Evolutionary conservation across 148 eudicot species (phyloP).

Genomic region (Arctostaphylos glauca): DNA sequence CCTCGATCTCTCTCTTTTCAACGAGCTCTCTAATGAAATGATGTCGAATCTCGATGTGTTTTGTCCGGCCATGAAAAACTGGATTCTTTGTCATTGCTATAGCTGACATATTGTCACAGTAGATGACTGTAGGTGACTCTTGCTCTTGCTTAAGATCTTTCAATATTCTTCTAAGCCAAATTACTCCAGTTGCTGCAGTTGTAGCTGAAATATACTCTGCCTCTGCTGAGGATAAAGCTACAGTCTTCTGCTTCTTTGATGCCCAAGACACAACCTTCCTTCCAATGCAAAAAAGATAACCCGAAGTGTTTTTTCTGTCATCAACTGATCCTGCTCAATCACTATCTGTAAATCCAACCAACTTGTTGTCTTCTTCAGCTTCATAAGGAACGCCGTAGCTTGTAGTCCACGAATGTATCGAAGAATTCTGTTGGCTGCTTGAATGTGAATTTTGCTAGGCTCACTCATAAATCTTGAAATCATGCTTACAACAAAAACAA

Average conservation of each 20-base stretch:
- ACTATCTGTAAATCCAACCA: not conserved
- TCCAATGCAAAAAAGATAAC: not conserved
- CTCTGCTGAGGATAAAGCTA: not conserved
- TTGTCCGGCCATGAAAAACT: not conserved
- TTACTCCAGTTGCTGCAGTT: not conserved
- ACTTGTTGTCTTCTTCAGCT: not conserved
- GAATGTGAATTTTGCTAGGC: not conserved
- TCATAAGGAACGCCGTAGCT: not conserved
- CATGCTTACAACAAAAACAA: not conserved
- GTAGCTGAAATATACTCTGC: not conserved
- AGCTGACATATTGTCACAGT: too few relatives aligned
- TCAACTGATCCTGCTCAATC: not conserved
- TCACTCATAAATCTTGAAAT: not conserved
- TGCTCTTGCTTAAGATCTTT: too few relatives aligned
- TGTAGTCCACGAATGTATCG: not conserved
- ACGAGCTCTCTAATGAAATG: not conserved
- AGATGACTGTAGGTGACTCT: too few relatives aligned
- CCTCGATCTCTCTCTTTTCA: not conserved
- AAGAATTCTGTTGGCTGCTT: not conserved
- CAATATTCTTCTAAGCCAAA: not conserved
- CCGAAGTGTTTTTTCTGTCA: not conserved
- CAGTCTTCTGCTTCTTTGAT: not conserved
- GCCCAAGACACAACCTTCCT: not conserved
- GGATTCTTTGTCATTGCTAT: not conserved
- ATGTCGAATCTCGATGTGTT: not conserved